Base-by-base conservation (phyloP, 352 stramenopile genomes). In the Phytophthora hybrid region DNA sequence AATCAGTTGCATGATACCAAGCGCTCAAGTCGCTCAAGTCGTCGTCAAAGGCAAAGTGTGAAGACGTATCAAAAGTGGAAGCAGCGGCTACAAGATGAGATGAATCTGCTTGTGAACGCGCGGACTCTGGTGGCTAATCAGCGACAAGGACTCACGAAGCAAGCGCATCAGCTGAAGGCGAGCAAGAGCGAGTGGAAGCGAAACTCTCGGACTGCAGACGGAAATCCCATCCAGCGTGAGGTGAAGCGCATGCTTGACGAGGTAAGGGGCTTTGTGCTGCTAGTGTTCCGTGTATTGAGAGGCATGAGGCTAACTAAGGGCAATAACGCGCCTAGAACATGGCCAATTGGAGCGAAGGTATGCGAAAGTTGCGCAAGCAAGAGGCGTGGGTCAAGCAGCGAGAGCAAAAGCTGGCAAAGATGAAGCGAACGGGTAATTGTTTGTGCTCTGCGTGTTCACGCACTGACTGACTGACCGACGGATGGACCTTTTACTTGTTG, bases 201-300 rank as follows among this genome's bases (percentile, higher is more conserved):
- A 18, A 78, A 85, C 61, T 81, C 73, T 11, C 60, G 62, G 21
- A 57, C 65, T 19, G 37, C 34, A 7, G 46, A 66, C 18, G 52
- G 70, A 21, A 75, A 76, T 59, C 76, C 77, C 21, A 81, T 90
- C 49, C 66, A 88, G 31, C 72, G 76, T 5, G 82, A 93, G 55
- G 87, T 91, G 73, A 88, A 88, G 58, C 71, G 72, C 3, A 91
- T 91, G 76, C 87, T 91, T 47, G 82, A 93, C 58, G 74, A 91
- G 67, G 80, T 87, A 51, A 59, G 39, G 19, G 18, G 21, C n/a
- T 57, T 16, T 37, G 11, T 53, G 23, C 23, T 26, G 23, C 23
- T 26, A 26, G 23, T 41, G 34, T 41, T 10, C 34, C 34, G 10
- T 41, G 34, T 41, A 10, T 41, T 41, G 10, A 41, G 34, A 41